Evolutionary conservation across 2,329 filamentous ascomycete genomes (phyloP).

Genomic region (Domatiomyces catenatus): DNA sequence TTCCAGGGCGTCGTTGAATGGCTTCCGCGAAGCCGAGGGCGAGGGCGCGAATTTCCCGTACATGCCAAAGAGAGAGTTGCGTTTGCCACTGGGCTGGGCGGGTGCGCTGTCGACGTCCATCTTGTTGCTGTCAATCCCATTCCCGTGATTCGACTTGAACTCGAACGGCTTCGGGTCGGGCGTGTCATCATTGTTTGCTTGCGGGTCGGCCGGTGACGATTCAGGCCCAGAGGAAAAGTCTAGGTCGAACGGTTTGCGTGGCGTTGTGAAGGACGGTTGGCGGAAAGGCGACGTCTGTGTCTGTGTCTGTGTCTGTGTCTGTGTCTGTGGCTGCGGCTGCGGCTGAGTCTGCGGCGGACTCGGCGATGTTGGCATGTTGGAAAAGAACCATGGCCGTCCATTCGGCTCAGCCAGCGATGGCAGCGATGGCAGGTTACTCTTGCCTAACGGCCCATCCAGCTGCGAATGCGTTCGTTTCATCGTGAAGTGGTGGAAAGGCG

Average conservation of each 20-base stretch:
- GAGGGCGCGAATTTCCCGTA: slow-evolving; percentile 30
- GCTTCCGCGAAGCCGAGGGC: slow-evolving; percentile 45
- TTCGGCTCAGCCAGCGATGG: slow-evolving; percentile 35
- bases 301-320: background rate
- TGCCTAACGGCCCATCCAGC: slow-evolving; percentile 27
- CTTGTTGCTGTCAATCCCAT: too few species aligned
- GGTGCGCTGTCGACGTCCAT: slow-evolving; percentile 7
- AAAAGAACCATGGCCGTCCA: slow-evolving; percentile 36
- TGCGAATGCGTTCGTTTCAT: slow-evolving; percentile 31
- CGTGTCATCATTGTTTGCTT: slow-evolving; percentile 35
- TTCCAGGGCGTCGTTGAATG: slow-evolving; percentile 30
- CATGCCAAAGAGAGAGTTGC: slow-evolving; percentile 27
- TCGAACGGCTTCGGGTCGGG: slow-evolving; percentile 24
- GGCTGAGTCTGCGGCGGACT: slow-evolving; percentile 7
- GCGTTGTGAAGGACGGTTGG: slow-evolving; percentile 33
- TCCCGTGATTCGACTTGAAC: slow-evolving; percentile 4
- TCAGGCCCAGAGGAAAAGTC: slow-evolving; percentile 36
- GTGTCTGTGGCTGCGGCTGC: slow-evolving; percentile 6
- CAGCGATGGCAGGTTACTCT: slow-evolving; percentile 28
- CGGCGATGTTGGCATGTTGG: slow-evolving; percentile 21
- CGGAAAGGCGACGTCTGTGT: slow-evolving; percentile 25
- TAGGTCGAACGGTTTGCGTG: slow-evolving; percentile 29
- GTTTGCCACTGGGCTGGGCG: slow-evolving; percentile 19
- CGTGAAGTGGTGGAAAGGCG: slow-evolving; percentile 34
- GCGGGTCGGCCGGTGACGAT: slow-evolving; percentile 29